Evolutionary conservation across 2,329 filamentous ascomycete species (phyloP).

Genomic region (Trichoderma sp.): DNA sequence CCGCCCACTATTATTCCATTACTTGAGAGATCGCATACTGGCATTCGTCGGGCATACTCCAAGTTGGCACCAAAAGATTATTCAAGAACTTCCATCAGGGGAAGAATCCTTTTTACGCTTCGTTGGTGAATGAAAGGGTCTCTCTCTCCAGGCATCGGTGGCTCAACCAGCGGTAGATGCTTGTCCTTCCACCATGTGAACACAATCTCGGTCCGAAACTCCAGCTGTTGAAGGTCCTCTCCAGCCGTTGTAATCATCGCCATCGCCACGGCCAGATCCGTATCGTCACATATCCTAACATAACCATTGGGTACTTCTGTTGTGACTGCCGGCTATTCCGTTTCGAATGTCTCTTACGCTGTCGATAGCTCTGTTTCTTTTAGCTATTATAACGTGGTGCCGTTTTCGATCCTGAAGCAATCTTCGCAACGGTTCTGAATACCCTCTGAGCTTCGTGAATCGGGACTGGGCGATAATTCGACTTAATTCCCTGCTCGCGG

Average conservation of each 20-base stretch:
- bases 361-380: background rate
- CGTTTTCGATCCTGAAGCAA: background rate
- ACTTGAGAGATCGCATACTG: background rate
- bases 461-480: background rate
- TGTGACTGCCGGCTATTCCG: background rate
- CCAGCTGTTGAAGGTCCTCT: too few species aligned
- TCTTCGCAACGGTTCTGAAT: background rate
- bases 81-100: background rate
- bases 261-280: background rate
- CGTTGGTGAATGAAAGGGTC: background rate
- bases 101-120: background rate
- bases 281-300: background rate
- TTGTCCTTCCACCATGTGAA: background rate
- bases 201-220: fast-evolving
- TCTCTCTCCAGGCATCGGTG: background rate
- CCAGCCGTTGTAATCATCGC: background rate
- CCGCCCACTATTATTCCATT: background rate
- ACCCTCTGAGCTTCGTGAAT: background rate
- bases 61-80: background rate
- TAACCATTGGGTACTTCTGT: background rate
- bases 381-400: background rate
- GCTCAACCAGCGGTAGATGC: background rate
- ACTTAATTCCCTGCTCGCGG: background rate
- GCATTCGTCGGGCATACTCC: background rate
- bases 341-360: background rate